Percentiles rank a stretch among this genome's conserved stretches.
Evolutionary conservation across 179 eudicot genomes (phyloP).

Genomic region (Pouteria campechiana): DNA sequence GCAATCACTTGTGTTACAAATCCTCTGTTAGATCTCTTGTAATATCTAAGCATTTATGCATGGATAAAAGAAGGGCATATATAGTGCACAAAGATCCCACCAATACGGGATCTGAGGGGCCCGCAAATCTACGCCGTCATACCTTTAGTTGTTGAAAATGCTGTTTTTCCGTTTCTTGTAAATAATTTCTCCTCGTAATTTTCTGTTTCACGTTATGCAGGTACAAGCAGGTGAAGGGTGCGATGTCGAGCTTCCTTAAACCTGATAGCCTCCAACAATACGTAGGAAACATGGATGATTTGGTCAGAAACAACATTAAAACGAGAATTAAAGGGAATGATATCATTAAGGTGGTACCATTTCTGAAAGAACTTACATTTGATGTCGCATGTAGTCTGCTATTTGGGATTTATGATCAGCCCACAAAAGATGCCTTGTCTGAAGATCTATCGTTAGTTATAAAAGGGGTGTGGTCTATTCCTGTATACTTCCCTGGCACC

Average conservation of each 20-base stretch:
- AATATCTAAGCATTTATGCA: too few relatives aligned
- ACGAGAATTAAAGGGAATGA: constrained; percentile 2
- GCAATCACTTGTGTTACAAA: too few relatives aligned
- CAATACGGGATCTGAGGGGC: too few relatives aligned
- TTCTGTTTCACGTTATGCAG: too few relatives aligned
- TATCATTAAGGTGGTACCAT: constrained; percentile 4
- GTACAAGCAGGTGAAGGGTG: constrained; percentile 2
- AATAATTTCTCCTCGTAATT: too few relatives aligned
- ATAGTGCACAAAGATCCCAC: too few relatives aligned
- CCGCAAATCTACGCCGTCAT: too few relatives aligned
- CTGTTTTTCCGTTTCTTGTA: too few relatives aligned
- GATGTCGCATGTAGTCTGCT: constrained; percentile 3
- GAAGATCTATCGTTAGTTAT: background rate
- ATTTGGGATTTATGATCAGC: constrained; percentile 7
- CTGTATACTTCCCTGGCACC: constrained; percentile 1
- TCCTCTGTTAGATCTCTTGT: too few relatives aligned
- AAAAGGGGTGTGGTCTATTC: background rate
- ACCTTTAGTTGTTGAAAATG: too few relatives aligned
- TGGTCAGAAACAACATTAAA: background rate
- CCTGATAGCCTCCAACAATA: background rate
- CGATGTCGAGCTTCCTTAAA: constrained; percentile 1
- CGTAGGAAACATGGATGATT: background rate
- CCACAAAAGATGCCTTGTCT: background rate
- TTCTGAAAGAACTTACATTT: constrained; percentile 11
- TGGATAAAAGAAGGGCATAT: too few relatives aligned